A percentile compares a stretch with the other conserved stretches of the same genome.
These are phyloP conservation scores for Chloris gayana DNA, from an alignment of 176 grass and related monocot species.

Conservation along the genomic window DNA sequence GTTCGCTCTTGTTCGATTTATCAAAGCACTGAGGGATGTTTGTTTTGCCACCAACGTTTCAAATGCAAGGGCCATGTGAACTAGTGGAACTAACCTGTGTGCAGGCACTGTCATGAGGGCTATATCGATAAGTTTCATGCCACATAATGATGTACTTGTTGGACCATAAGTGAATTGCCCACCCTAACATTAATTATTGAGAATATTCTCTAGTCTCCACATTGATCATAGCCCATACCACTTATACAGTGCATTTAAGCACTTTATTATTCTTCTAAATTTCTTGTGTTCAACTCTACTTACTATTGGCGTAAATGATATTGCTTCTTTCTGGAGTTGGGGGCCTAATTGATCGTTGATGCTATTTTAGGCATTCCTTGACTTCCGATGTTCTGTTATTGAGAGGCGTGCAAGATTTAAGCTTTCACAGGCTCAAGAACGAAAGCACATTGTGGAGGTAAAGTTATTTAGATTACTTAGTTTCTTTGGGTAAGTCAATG, in stretches of 20 bases:
- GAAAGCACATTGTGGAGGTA: slow-evolving; percentile 98
- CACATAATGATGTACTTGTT: not conserved
- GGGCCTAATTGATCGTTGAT: not conserved
- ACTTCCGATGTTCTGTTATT: slow-evolving; percentile 89
- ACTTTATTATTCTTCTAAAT: slow-evolving; percentile 8
- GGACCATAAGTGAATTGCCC: too few species aligned
- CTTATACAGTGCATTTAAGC: slow-evolving; percentile 19
- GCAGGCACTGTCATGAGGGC: not conserved
- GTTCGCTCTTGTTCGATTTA: not conserved
- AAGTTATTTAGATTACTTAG: slow-evolving; percentile 34
- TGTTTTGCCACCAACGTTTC: not conserved
- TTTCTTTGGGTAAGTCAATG: slow-evolving; percentile 17
- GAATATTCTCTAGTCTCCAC: not conserved
- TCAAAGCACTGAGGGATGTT: slow-evolving; percentile 2
- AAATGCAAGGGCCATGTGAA: not conserved
- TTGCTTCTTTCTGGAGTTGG: slow-evolving; percentile 8
- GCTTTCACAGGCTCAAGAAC: slow-evolving; percentile 88
- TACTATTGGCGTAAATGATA: slow-evolving; percentile 29
- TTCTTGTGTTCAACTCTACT: slow-evolving; percentile 9
- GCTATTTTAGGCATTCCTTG: slow-evolving; percentile 75
- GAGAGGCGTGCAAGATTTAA: slow-evolving; percentile 95
- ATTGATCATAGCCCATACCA: not conserved
- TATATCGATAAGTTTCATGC: slow-evolving; percentile 10
- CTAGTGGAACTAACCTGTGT: slow-evolving; percentile 12
- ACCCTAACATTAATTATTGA: too few species aligned